Conservation (phyloP, 768 basidiomycete species). For the Antrodiella citrinella region DNA sequence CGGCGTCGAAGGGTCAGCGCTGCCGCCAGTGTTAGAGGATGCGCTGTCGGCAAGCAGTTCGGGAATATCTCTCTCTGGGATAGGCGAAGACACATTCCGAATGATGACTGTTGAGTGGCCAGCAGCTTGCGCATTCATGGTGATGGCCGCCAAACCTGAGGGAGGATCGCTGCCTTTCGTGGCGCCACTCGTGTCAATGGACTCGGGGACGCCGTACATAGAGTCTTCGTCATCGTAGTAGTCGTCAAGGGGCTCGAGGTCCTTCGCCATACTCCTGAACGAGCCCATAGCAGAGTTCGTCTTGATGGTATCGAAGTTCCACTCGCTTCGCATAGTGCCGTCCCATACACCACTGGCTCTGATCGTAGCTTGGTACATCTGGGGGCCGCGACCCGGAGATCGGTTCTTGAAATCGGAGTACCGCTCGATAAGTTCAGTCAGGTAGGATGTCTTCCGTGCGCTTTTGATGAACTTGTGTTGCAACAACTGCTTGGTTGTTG, state of each 20-base stretch:
- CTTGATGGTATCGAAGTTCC: conserved; percentile 90
- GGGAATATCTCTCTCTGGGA: conserved; percentile 35
- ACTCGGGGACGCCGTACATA: conserved; percentile 26
- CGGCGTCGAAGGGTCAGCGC: conserved; percentile 31
- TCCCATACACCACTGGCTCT: conserved; percentile 63
- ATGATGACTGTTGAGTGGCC: conserved; percentile 71
- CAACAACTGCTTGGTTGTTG: conserved; percentile 84
- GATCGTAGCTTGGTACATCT: conserved; percentile 49
- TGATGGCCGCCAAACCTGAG: conserved; percentile 26
- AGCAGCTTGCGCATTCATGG: conserved; percentile 40
- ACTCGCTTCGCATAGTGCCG: conserved; percentile 80
- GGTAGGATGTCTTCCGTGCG: conserved; percentile 74
- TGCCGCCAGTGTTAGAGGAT: conserved; percentile 37
- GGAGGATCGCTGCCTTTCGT: conserved; percentile 46
- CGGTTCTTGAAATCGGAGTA: conserved; percentile 68
- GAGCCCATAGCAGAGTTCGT: conserved; percentile 70
- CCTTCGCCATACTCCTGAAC: conserved; percentile 63
- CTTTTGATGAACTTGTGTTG: conserved; percentile 88
- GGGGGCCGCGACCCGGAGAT: conserved; percentile 42
- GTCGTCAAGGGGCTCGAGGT: conserved; percentile 51
- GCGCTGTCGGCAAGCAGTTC: conserved; percentile 29
- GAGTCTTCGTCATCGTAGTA: conserved; percentile 37
- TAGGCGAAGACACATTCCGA: conserved; percentile 30
- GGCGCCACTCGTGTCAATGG: conserved; percentile 55
- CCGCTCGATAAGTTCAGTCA: conserved; percentile 84